Evolutionary conservation across 768 basidiomycete species (phyloP).

Genomic region (Hygrophorus pudorinus): DNA sequence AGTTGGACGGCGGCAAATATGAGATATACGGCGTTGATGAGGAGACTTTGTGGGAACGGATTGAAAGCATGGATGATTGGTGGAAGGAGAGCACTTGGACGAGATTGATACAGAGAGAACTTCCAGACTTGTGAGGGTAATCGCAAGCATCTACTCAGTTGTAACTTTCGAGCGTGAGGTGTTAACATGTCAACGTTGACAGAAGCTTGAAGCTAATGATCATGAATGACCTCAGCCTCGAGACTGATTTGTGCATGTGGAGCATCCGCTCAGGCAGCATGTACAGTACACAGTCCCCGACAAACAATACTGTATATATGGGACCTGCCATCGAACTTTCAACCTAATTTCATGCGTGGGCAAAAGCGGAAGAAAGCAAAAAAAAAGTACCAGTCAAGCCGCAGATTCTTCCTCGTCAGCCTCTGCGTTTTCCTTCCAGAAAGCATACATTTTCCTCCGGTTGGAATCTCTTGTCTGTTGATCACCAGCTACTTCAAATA

Average conservation of each 20-base stretch:
- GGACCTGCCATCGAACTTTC: too few relatives aligned
- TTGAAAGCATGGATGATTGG: constrained; percentile 80
- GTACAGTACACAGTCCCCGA: too few relatives aligned
- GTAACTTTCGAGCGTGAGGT: too few relatives aligned
- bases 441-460: constrained; percentile 71
- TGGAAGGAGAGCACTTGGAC: constrained; percentile 92
- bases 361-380: too few relatives aligned
- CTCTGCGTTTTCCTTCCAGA: constrained; percentile 61
- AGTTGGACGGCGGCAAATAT: constrained; percentile 65
- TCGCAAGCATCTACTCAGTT: neutral
- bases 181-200: too few relatives aligned
- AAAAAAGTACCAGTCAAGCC: too few relatives aligned
- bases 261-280: too few relatives aligned
- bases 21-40: constrained; percentile 83
- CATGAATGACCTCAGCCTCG: too few relatives aligned
- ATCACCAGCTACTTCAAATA: constrained; percentile 70
- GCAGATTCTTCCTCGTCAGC: constrained; percentile 21
- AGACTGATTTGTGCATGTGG: too few relatives aligned
- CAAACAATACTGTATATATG: too few relatives aligned
- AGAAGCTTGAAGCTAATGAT: too few relatives aligned
- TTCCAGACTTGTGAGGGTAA: constrained; percentile 53
- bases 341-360: too few relatives aligned
- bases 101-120: constrained; percentile 68
- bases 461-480: constrained; percentile 69
- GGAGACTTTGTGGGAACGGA: constrained; percentile 75